Conservation (phyloP, 1,284 basidiomycete species). For the Pulchroboletus neoregius region DNA sequence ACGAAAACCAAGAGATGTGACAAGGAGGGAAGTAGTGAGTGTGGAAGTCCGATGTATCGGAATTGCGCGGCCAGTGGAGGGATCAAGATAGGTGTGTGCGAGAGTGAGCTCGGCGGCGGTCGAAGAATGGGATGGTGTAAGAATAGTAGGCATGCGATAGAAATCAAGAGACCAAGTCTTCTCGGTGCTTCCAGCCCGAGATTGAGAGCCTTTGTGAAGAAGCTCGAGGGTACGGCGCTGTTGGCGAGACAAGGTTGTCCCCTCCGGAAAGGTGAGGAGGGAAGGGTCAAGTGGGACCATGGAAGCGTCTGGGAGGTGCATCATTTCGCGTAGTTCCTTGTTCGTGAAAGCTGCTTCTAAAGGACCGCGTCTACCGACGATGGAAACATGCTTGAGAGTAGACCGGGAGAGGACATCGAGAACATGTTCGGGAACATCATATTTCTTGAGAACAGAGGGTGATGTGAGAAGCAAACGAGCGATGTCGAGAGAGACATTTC, state of each 20-base stretch:
- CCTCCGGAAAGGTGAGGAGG: conserved; percentile 41
- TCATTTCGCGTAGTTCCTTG: conserved; percentile 92
- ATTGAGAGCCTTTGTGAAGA: conserved; percentile 64
- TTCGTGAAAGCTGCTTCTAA: conserved; percentile 90
- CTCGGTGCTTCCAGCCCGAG: conserved; percentile 40
- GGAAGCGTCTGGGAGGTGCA: conserved; percentile 68
- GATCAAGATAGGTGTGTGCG: conserved; percentile 59
- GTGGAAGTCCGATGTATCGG: conserved; percentile 56
- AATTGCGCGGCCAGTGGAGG: conserved; percentile 47
- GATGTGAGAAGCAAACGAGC: conserved; percentile 84
- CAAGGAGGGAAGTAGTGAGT: conserved; percentile 70
- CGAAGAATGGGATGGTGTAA: conserved; percentile 35
- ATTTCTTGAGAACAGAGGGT: conserved; percentile 58
- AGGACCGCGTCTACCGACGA: conserved; percentile 85
- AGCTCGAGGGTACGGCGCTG: conserved; percentile 66
- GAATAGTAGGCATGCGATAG: conserved; percentile 63
- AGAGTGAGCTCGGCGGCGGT: conserved; percentile 43
- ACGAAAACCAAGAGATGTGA: conserved; percentile 88
- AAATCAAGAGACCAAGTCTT: conserved; percentile 84
- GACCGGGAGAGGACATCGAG: conserved; percentile 66
- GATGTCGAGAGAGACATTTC: conserved; percentile 94
- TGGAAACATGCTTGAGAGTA: conserved; percentile 71
- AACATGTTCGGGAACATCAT: conserved; percentile 81
- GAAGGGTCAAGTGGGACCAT: conserved; percentile 57
- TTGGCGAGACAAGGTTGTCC: conserved; percentile 50